Percentiles rank a stretch among this genome's conserved stretches.
Evolutionary conservation across 2,329 filamentous ascomycete species (phyloP).

Genomic region (Colletotrichum lupini): DNA sequence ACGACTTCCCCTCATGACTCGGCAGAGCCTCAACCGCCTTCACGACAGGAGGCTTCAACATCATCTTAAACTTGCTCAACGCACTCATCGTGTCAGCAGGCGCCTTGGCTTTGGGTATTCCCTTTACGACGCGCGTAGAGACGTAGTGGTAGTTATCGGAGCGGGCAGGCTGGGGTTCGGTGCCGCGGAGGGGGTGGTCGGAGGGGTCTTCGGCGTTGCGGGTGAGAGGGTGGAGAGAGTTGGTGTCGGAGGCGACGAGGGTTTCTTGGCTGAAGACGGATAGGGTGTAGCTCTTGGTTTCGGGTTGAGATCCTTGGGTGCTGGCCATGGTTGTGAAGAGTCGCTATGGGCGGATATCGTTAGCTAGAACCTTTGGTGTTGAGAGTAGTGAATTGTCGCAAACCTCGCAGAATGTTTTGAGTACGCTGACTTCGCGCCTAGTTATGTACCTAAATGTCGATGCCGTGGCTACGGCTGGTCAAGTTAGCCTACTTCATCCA

Average conservation of each 20-base stretch:
- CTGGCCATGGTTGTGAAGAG: background rate
- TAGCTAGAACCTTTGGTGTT: background rate
- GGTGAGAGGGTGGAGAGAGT: constrained; percentile 12
- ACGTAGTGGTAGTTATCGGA: constrained; percentile 28
- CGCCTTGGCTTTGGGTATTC: constrained; percentile 22
- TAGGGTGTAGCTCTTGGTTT: background rate
- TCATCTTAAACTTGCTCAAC: constrained; percentile 25
- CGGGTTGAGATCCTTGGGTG: background rate
- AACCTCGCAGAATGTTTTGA: background rate
- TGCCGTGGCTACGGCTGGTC: background rate
- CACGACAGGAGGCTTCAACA: constrained; percentile 32
- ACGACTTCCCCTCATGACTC: constrained; percentile 30
- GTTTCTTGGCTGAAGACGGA: constrained; percentile 31
- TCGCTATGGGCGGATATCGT: background rate
- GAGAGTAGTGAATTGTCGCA: no score
- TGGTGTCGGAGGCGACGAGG: constrained; percentile 19
- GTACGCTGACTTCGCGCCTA: background rate
- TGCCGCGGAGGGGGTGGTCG: constrained; percentile 8
- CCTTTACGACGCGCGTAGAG: constrained; percentile 30
- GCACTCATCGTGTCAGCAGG: constrained; percentile 5
- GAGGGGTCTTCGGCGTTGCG: background rate
- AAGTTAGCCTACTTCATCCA: background rate
- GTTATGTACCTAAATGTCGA: background rate
- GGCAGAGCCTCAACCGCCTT: constrained; percentile 30
- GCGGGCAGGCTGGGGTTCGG: constrained; percentile 3